Evolutionary conservation across 163 green algal species (phyloP).

Genomic region (Chlamydomonas reinhardtii): DNA sequence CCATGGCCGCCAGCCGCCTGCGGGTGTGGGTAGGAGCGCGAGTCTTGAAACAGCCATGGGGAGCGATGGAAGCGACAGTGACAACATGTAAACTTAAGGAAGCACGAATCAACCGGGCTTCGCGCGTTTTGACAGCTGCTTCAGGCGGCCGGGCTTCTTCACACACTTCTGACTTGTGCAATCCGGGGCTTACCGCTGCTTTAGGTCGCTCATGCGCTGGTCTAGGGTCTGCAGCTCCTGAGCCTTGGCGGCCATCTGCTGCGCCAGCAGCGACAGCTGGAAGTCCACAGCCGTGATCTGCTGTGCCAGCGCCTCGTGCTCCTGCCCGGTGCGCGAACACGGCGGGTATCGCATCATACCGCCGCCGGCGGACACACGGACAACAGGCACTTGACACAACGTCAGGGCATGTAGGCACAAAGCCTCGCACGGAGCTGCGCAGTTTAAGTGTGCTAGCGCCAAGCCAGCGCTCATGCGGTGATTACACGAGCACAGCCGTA

Average conservation of each 20-base stretch:
- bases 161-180: too few relatives aligned
- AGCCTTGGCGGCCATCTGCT: background rate
- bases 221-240: background rate
- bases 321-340: background rate
- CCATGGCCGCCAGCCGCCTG: slow-evolving; percentile 41
- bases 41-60: background rate
- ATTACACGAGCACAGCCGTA: background rate
- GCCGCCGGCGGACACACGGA: too few relatives aligned
- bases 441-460: too few relatives aligned
- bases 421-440: too few relatives aligned
- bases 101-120: too few relatives aligned
- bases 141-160: too few relatives aligned
- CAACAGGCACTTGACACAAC: too few relatives aligned
- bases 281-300: background rate
- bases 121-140: background rate
- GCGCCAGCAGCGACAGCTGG: background rate
- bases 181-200: background rate
- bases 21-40: too few relatives aligned
- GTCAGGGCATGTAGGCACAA: too few relatives aligned
- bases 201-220: background rate
- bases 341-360: too few relatives aligned
- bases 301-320: slow-evolving; percentile 32
- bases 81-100: too few relatives aligned
- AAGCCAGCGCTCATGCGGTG: too few relatives aligned
- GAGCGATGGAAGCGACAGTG: background rate